Evolutionary conservation across 2,329 filamentous ascomycete species (phyloP).

Genomic region (Pezicula carpinea): DNA sequence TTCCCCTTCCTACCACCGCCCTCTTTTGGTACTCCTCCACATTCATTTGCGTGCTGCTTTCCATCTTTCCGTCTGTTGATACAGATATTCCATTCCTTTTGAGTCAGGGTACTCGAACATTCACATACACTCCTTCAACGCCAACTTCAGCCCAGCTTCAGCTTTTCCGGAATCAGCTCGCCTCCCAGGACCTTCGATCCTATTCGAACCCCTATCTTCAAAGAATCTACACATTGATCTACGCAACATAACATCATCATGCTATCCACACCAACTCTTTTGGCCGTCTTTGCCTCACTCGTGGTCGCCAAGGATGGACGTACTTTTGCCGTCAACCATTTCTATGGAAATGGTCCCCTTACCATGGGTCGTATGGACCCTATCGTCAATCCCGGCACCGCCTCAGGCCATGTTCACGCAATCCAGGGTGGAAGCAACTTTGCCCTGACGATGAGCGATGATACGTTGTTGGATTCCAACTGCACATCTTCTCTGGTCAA

Average conservation of each 20-base stretch:
- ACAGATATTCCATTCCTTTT: conserved; percentile 24
- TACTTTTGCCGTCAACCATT: conserved; percentile 66
- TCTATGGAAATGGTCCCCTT: conserved; percentile 60
- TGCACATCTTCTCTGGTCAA: conserved; percentile 80
- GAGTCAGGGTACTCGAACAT: conserved; percentile 22
- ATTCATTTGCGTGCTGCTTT: conserved; percentile 15
- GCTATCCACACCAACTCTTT: conserved; percentile 16
- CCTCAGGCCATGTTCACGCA: conserved; percentile 66
- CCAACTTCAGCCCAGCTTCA: conserved; percentile 14
- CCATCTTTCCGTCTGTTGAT: conserved; percentile 21
- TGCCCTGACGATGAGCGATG: conserved; percentile 54
- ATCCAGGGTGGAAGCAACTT: conserved; percentile 60
- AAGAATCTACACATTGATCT: conserved; percentile 1
- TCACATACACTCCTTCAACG: conserved; percentile 15
- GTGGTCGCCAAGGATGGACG: conserved; percentile 27
- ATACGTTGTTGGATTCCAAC: conserved; percentile 51
- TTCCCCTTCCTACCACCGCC: conserved; percentile 5
- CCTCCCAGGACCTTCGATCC: conserved; percentile 16
- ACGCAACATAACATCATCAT: conserved; percentile 10
- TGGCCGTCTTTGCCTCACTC: conserved; percentile 17
- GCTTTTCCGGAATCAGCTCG: conserved; percentile 10
- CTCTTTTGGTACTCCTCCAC: conserved; percentile 12
- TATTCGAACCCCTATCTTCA: conserved; percentile 8
- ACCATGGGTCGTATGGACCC: conserved; percentile 69
- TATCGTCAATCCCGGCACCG: conserved; percentile 57